Evolutionary conservation across 2,329 filamentous ascomycete species (phyloP), one percentile per base, ranked within the genome.

Genomic region (Aspergillus piperis): DNA sequence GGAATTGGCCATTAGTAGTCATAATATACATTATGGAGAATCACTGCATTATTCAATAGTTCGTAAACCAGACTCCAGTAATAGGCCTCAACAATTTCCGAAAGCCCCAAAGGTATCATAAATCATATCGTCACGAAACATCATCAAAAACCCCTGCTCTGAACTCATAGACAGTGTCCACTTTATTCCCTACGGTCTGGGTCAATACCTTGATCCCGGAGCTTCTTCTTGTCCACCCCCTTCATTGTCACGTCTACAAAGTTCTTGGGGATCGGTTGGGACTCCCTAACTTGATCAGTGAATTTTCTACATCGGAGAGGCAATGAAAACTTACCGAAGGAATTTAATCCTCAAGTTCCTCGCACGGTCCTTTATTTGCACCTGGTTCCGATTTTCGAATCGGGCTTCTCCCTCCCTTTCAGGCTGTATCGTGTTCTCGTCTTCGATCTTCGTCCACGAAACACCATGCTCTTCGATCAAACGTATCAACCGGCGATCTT

Each of bases 331-430:
- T 13, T 55, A 66, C 64, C 59, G 54, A 25, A 41, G 17, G 27
- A 56, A 60, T 21, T 50, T 41, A 42, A 78, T 72, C 67, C 83
- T 84, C 59, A 86, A 71, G 61, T 84, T 85, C 54, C 84, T 77
- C 3, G 83, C 84, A 61, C 80, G 81, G 63, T 84, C 82, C 64
- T 84, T 84, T 7, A 86, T 62, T 48, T 84, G 81, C 2, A 84
- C 82, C 61, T 87, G 82, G 5, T 71, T 75, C 2, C 85, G 77
- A 2, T 66, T 62, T 3, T 57, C 58, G 17, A 84, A 67, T 44
- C 71, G 53, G 2, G 70, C 70, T 10, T 72, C 68, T 36, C 72
- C 71, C 52, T 73, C 50, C 55, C 66, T 39, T 4, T 57, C 66
- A 2, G 74, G 75, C 15, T 68, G 68, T 0, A 65, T 49, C 3